These are phyloP conservation scores for Pleurotus salmoneostramineus DNA, from an alignment of 768 basidiomycete species.

Conservation along the genomic window DNA sequence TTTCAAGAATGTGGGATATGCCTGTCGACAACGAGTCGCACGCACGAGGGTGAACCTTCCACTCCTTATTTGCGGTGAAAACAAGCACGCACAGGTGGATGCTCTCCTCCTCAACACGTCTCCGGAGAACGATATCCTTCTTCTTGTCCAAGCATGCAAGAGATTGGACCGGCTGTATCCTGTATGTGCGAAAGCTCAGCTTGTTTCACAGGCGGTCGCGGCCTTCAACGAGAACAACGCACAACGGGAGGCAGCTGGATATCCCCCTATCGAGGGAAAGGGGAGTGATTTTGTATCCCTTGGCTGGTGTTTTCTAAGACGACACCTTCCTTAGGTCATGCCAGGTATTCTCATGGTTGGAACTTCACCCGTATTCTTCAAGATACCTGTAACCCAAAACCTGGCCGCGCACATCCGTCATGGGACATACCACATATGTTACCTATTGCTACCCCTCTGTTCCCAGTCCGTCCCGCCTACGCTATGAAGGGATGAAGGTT, in stretches of 20 bases:
- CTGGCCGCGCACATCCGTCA: constrained; percentile 13
- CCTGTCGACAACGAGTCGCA: constrained; percentile 14
- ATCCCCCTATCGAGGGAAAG: constrained; percentile 11
- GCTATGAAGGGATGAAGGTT: constrained; percentile 26
- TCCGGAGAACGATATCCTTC: constrained; percentile 10
- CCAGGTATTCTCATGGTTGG: constrained; percentile 26
- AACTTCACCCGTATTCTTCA: constrained; percentile 24
- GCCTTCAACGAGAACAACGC: constrained; percentile 23
- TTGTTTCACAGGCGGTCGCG: constrained; percentile 21
- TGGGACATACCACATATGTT: constrained; percentile 20
- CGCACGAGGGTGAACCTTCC: constrained; percentile 20
- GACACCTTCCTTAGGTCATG: constrained; percentile 13
- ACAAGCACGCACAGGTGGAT: constrained; percentile 1
- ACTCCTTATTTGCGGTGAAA: constrained; percentile 24
- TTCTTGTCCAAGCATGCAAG: constrained; percentile 24
- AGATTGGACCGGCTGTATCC: background rate
- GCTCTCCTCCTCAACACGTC: too few species aligned
- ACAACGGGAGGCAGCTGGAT: constrained; percentile 9
- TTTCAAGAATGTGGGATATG: constrained; percentile 23
- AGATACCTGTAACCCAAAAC: constrained; percentile 19
- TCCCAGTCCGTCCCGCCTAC: constrained; percentile 14
- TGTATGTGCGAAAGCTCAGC: constrained; percentile 14
- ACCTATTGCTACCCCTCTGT: constrained; percentile 16
- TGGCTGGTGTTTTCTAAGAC: too few species aligned
- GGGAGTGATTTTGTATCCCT: background rate